Conservation (phyloP, 2,329 filamentous ascomycete species). For the Fulvia fulva region DNA sequence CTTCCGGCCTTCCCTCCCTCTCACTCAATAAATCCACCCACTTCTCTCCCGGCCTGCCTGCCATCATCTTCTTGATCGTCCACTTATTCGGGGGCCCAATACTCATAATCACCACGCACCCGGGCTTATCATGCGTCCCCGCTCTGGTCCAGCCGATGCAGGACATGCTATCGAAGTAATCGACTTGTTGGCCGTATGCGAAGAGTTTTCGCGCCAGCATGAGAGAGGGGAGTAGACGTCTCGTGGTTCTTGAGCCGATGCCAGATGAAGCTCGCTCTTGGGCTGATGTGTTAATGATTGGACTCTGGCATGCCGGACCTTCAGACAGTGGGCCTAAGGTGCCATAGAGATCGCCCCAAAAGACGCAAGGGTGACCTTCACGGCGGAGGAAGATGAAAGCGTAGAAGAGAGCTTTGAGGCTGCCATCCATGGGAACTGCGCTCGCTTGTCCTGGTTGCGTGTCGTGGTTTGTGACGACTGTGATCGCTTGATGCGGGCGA, state of each 20-base stretch:
- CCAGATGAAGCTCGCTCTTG: neutral
- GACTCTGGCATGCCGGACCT: constrained; percentile 37
- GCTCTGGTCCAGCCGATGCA: constrained; percentile 60
- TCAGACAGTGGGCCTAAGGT: constrained; percentile 49
- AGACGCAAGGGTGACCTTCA: constrained; percentile 62
- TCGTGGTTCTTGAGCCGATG: constrained; percentile 32
- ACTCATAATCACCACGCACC: constrained; percentile 34
- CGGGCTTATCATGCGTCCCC: constrained; percentile 41
- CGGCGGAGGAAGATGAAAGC: constrained; percentile 64
- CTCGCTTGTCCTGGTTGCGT: constrained; percentile 62
- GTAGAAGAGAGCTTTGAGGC: constrained; percentile 70
- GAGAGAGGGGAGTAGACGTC: constrained; percentile 50
- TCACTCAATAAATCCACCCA: constrained; percentile 60
- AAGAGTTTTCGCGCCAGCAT: constrained; percentile 61
- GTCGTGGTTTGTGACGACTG: constrained; percentile 69
- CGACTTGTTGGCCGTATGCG: constrained; percentile 61
- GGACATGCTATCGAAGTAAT: constrained; percentile 59
- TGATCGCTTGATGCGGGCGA: constrained; percentile 38
- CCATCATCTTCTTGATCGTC: constrained; percentile 55
- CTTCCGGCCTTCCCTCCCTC: constrained; percentile 51
- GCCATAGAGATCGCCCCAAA: constrained; percentile 68
- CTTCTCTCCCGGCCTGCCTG: constrained; percentile 56
- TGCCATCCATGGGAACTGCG: constrained; percentile 58
- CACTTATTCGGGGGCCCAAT: constrained; percentile 23
- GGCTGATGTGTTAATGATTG: neutral